Evolutionary conservation across 2,329 filamentous ascomycete species (phyloP).

Genomic region (Scedosporium boydii): DNA sequence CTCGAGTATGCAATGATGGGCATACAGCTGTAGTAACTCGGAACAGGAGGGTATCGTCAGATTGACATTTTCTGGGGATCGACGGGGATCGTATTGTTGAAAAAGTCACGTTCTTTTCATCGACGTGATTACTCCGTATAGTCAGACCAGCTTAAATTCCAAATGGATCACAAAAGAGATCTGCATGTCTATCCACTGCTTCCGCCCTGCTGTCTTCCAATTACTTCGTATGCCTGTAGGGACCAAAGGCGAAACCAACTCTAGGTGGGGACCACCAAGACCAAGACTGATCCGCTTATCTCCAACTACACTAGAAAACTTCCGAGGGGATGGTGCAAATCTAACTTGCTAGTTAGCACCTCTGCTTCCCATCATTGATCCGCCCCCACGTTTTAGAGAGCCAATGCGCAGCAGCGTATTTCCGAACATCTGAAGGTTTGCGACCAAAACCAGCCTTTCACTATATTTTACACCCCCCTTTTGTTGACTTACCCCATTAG

Average conservation of each 20-base stretch:
- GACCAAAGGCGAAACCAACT: too few species aligned
- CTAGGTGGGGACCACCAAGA: too few species aligned
- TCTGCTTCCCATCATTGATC: background rate
- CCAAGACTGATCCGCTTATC: too few species aligned
- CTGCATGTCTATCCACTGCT: too few species aligned
- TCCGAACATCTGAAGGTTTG: background rate
- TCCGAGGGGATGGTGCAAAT: background rate
- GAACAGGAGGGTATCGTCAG: background rate
- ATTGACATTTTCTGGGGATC: background rate
- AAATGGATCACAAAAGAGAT: too few species aligned
- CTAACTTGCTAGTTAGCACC: background rate
- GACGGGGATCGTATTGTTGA: too few species aligned
- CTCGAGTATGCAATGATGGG: constrained; percentile 1
- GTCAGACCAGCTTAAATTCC: too few species aligned
- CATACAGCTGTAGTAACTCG: background rate
- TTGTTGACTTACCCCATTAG: background rate
- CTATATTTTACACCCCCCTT: too few species aligned
- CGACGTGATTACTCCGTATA: too few species aligned
- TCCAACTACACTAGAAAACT: background rate
- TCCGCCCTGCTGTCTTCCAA: too few species aligned
- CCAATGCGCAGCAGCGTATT: background rate
- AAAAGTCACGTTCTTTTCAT: too few species aligned
- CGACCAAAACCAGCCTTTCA: background rate
- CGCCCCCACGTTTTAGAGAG: background rate
- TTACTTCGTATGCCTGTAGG: too few species aligned